These are phyloP conservation scores for Verticillium nonalfalfae DNA, from an alignment of 2,329 filamentous ascomycete species.

Conservation along the genomic window DNA sequence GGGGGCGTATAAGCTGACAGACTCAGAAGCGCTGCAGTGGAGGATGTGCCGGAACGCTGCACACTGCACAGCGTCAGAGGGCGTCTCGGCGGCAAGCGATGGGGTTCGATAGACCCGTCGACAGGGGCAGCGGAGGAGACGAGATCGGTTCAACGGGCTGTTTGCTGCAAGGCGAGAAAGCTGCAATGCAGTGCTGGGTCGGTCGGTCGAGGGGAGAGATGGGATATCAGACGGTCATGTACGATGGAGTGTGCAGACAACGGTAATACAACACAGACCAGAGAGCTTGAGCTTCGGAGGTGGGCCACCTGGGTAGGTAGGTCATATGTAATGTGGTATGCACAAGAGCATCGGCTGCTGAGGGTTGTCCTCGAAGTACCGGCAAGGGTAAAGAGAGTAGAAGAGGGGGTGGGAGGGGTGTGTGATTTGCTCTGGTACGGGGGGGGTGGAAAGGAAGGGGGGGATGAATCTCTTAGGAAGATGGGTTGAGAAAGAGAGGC, in stretches of 20 bases:
- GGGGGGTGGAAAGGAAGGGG: conserved; percentile 5
- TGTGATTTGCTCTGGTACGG: conserved; percentile 2
- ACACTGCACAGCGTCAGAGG: neutral
- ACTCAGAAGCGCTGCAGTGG: neutral
- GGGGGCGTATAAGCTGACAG: neutral
- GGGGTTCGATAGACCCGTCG: neutral
- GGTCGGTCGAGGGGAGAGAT: neutral
- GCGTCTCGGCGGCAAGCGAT: neutral
- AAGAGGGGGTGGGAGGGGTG: conserved; percentile 2
- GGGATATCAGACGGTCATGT: neutral
- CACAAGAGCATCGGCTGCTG: neutral
- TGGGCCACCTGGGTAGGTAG: conserved; percentile 7
- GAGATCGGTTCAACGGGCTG: neutral
- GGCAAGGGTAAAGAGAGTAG: neutral
- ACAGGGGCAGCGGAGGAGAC: neutral
- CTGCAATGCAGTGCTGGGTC: conserved; percentile 12
- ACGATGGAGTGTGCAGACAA: conserved; percentile 7
- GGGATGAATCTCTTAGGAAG: conserved; percentile 9
- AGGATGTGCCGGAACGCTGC: neutral
- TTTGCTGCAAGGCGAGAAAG: conserved; percentile 12
- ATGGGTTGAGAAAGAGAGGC: conserved; percentile 4
- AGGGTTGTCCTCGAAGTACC: neutral
- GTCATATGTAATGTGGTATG: conserved; percentile 9
- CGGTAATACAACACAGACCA: conserved; percentile 4
- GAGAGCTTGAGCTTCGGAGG: conserved; percentile 1